Percentiles rank a stretch among this genome's conserved stretches.
These are phyloP conservation scores for Tetrapyrgos nigripes DNA, from an alignment of 1,284 basidiomycete genomes.

Conservation along the genomic window DNA sequence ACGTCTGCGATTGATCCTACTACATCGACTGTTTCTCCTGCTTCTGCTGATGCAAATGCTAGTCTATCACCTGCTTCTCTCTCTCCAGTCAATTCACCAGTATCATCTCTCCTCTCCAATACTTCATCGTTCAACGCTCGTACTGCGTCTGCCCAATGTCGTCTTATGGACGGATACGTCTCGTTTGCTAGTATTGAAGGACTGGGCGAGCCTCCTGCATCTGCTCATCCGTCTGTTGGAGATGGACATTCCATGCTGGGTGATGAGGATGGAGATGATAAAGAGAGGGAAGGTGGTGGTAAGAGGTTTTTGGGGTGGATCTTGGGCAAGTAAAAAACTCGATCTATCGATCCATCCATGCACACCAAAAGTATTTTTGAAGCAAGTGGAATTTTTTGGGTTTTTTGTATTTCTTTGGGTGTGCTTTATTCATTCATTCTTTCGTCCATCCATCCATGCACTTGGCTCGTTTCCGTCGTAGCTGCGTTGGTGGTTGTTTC, in stretches of 20 bases:
- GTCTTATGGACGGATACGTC: slow-evolving; percentile 9
- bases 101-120: not conserved
- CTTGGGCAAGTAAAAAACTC: not conserved
- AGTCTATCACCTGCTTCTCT: not conserved
- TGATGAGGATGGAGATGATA: not conserved
- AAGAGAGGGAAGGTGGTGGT: not conserved
- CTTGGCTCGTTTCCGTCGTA: too few species aligned
- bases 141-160: slow-evolving; percentile 9
- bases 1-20: too few species aligned
- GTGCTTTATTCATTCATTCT: too few species aligned
- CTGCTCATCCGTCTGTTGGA: slow-evolving; percentile 3
- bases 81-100: not conserved
- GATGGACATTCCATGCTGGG: not conserved
- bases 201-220: slow-evolving; percentile 8
- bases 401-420: too few species aligned
- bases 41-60: not conserved
- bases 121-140: slow-evolving; percentile 13
- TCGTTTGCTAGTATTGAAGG: slow-evolving; percentile 9
- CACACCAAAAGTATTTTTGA: too few species aligned
- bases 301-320: slow-evolving; percentile 10
- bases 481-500: too few species aligned
- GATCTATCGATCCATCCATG: too few species aligned
- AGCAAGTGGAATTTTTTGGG: too few species aligned
- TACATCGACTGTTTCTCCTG: not conserved
- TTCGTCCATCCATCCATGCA: too few species aligned